Conservation (phyloP, 768 basidiomycete genomes). For the Boletellus ananiceps region DNA sequence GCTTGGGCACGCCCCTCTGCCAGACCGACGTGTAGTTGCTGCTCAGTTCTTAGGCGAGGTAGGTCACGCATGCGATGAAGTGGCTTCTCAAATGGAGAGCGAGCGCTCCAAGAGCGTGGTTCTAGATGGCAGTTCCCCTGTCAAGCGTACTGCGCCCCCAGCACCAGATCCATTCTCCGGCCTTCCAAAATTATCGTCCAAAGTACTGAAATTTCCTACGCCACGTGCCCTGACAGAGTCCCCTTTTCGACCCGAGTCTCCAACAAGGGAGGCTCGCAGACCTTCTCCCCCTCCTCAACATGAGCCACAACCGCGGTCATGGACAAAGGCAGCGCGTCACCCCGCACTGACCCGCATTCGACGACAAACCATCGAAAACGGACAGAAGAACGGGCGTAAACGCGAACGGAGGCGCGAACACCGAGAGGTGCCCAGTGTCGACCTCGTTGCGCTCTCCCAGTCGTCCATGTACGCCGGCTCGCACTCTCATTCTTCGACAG, state of each 20-base stretch:
- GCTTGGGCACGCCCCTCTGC: too few species aligned
- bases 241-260: conserved; percentile 15
- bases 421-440: conserved; percentile 16
- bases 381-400: not conserved
- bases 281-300: not conserved
- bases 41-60: conserved; percentile 1
- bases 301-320: not conserved
- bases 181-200: not conserved
- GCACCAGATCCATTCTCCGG: not conserved
- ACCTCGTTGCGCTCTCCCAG: conserved; percentile 17
- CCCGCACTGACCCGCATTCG: conserved; percentile 12
- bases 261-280: not conserved
- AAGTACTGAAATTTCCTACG: conserved; percentile 11
- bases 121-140: not conserved
- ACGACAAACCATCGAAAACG: conserved; percentile 13
- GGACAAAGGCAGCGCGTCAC: conserved; percentile 4
- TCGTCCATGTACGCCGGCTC: conserved; percentile 13
- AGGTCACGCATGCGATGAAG: too few species aligned
- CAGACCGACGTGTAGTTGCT: not conserved
- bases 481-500: conserved; percentile 8
- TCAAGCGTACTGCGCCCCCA: conserved; percentile 2
- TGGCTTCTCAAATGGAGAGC: not conserved
- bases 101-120: not conserved
- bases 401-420: not conserved
- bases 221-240: conserved; percentile 17